Evolutionary conservation across 495 filamentous ascomycete species (phyloP).

Genomic region (Penicillium cinerascens): DNA sequence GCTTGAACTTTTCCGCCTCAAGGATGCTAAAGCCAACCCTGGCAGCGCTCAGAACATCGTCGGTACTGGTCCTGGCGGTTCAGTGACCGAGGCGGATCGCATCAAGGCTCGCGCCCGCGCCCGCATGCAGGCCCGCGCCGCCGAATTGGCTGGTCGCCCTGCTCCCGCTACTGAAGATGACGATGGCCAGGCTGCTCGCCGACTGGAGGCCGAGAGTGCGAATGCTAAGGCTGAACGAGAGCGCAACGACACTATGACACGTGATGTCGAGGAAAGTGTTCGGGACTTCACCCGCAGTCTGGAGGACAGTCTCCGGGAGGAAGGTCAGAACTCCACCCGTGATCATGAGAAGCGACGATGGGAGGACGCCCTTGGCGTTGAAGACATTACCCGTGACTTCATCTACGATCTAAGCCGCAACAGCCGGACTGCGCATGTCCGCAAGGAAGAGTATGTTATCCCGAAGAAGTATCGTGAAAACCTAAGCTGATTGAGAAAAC

Average conservation of each 20-base stretch:
- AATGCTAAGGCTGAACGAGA: constrained; percentile 79
- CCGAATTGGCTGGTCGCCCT: constrained; percentile 83
- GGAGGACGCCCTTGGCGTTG: constrained; percentile 95
- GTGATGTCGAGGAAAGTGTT: constrained; percentile 94
- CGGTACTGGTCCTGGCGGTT: constrained; percentile 88
- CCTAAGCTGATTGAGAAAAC: constrained; percentile 12
- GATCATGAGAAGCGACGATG: constrained; percentile 92
- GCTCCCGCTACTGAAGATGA: constrained; percentile 59
- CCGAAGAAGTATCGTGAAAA: not conserved
- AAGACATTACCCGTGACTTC: constrained; percentile 94
- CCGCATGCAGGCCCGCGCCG: constrained; percentile 97
- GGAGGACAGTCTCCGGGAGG: constrained; percentile 83
- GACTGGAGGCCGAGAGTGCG: constrained; percentile 81
- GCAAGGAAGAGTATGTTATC: constrained; percentile 64
- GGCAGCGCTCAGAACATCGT: constrained; percentile 77
- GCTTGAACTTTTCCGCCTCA: constrained; percentile 90
- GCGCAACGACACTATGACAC: constrained; percentile 92
- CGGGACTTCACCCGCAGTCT: constrained; percentile 81
- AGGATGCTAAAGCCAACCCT: constrained; percentile 89
- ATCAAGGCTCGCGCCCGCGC: constrained; percentile 93
- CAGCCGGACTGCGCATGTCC: constrained; percentile 68
- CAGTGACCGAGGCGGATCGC: constrained; percentile 88
- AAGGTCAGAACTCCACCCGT: constrained; percentile 59
- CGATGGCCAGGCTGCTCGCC: constrained; percentile 70
- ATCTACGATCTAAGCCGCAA: constrained; percentile 92